A percentile compares a stretch with the other conserved stretches of the same genome.
Conservation (phyloP, 202 grass and related monocot species). For the Cymbopogon flexuosus region DNA sequence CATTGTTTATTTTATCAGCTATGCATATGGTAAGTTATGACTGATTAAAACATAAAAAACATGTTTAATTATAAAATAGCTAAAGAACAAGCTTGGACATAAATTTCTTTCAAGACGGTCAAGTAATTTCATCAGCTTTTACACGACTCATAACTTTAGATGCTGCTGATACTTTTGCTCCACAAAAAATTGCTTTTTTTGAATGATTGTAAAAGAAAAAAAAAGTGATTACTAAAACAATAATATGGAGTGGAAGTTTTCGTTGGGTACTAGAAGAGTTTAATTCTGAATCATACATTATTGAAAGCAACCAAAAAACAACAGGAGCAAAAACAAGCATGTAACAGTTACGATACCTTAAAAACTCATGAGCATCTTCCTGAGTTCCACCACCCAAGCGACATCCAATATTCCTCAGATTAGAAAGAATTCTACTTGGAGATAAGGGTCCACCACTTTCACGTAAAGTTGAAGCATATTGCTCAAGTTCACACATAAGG, state of each 20-base stretch:
- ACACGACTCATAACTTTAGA: not conserved
- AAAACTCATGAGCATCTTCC: slow-evolving; percentile 99
- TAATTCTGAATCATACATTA: not conserved
- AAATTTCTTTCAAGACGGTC: slow-evolving; percentile 14
- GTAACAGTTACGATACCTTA: slow-evolving; percentile 51
- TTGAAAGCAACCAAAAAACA: not conserved
- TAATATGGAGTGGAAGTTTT: not conserved
- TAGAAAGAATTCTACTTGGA: slow-evolving; percentile 88
- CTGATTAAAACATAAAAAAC: not conserved
- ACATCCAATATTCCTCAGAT: slow-evolving; percentile 88
- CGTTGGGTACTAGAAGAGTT: not conserved
- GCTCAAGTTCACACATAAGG: slow-evolving; percentile 97
- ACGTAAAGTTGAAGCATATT: slow-evolving; percentile 83
- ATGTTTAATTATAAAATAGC: not conserved
- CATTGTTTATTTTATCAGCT: not conserved
- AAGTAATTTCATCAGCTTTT: not conserved
- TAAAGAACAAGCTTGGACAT: not conserved
- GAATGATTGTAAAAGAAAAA: not conserved
- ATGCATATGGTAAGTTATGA: not conserved
- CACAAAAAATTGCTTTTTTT: not conserved
- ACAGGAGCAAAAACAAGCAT: slow-evolving; percentile 14
- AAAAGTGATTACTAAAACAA: not conserved
- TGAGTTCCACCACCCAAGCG: slow-evolving; percentile 91
- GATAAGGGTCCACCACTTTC: slow-evolving; percentile 81
- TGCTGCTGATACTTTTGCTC: not conserved